A percentile compares a stretch with the other conserved stretches of the same genome.
Conservation (phyloP, 345 rosid species). For the Eutrema japonicum region DNA sequence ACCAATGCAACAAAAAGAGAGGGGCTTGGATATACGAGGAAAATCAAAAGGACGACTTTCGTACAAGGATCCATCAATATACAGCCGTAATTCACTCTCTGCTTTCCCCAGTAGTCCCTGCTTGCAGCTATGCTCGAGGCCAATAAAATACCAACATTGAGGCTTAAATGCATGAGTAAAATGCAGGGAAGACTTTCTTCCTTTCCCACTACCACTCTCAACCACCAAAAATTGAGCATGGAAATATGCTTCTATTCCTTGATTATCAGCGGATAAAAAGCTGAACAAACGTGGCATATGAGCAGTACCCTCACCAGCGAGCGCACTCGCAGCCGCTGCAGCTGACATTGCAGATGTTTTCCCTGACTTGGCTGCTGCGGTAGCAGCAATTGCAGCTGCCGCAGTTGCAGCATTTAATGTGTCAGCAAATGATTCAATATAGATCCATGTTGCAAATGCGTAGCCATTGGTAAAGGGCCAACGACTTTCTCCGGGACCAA, state of each 20-base stretch:
- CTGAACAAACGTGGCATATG: constrained; percentile 99
- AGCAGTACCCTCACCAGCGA: constrained; percentile 98
- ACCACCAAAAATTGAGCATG: constrained; percentile 99
- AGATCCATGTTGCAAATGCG: constrained; percentile 96
- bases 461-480: constrained; percentile 98
- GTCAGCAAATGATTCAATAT: constrained; percentile 98
- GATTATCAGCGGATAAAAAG: constrained; percentile 95
- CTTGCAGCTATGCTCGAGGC: constrained; percentile 86
- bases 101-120: constrained; percentile 89
- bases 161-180: constrained; percentile 99
- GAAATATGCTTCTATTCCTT: constrained; percentile 96
- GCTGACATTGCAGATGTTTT: constrained; percentile 99
- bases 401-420: constrained; percentile 97
- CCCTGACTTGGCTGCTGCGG: constrained; percentile 97
- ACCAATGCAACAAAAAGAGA: constrained; percentile 97
- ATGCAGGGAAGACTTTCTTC: constrained; percentile 93
- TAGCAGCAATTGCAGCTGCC: constrained; percentile 97
- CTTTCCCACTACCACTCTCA: constrained; percentile 93
- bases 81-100: constrained; percentile 91
- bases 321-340: constrained; percentile 99
- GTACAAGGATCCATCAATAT: constrained; percentile 90
- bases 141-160: constrained; percentile 98
- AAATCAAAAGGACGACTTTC: constrained; percentile 95
- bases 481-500: constrained; percentile 98
- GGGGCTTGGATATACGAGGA: constrained; percentile 92